Evolutionary conservation across 805 yeast genomes (phyloP).

Genomic region (Nakazawaea wickerhamii): DNA sequence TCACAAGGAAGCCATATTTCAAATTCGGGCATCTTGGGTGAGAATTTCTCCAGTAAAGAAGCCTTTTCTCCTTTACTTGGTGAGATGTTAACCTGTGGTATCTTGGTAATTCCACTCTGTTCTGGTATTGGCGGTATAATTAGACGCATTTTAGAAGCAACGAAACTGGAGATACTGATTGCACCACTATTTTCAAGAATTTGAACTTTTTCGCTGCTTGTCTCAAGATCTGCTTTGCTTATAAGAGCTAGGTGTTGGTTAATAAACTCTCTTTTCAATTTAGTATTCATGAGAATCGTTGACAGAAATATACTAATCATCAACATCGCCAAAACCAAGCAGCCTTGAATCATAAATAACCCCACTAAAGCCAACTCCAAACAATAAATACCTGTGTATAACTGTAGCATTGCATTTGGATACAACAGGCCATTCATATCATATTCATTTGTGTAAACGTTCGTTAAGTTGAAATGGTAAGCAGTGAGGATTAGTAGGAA

Average conservation of each 20-base stretch:
- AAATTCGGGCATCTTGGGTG: not conserved
- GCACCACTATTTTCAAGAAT: not conserved
- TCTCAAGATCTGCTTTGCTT: constrained; percentile 10
- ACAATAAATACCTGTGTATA: constrained; percentile 78
- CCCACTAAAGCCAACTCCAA: constrained; percentile 77
- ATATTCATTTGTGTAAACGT: constrained; percentile 48
- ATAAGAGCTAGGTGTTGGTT: constrained; percentile 22
- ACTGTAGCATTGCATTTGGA: constrained; percentile 68
- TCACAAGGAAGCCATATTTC: not conserved
- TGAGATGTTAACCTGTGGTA: too few species aligned
- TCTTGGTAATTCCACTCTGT: too few species aligned
- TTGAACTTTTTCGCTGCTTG: too few species aligned
- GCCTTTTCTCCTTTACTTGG: too few species aligned
- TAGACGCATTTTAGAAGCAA: too few species aligned
- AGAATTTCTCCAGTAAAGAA: not conserved
- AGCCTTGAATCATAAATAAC: constrained; percentile 46
- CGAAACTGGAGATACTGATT: too few species aligned
- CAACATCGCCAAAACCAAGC: constrained; percentile 42
- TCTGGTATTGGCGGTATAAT: too few species aligned
- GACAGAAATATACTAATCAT: constrained; percentile 46
- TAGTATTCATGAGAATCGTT: constrained; percentile 52
- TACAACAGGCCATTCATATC: constrained; percentile 70
- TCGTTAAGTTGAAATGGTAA: constrained; percentile 63
- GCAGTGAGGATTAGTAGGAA: constrained; percentile 56
- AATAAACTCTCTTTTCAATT: constrained; percentile 14